Evolutionary conservation across 148 eudicot genomes (phyloP).

Genomic region (Rhododendron kiyosumense): DNA sequence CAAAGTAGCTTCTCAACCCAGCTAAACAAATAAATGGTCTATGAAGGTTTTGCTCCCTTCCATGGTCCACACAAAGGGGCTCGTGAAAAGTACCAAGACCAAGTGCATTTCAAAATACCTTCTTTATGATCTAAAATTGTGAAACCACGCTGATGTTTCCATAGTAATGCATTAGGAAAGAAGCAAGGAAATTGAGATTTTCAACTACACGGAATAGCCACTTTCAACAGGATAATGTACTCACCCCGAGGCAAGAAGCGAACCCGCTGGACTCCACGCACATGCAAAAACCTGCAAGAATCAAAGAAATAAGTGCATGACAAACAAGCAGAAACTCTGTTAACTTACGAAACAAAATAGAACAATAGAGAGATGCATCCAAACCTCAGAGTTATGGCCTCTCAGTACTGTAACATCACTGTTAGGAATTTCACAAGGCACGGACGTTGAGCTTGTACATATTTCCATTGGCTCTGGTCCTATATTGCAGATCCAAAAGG

Average conservation of each 20-base stretch:
- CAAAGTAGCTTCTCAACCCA: background rate
- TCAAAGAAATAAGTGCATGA: constrained; percentile 5
- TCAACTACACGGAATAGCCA: background rate
- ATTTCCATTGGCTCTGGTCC: constrained; percentile 58
- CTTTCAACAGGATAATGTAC: constrained; percentile 10
- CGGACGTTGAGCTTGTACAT: constrained; percentile 23
- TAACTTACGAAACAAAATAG: background rate
- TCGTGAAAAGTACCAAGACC: background rate
- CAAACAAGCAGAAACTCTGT: background rate
- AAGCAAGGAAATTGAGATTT: background rate
- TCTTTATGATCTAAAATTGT: background rate
- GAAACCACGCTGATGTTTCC: background rate
- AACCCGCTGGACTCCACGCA: constrained; percentile 71
- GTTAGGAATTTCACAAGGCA: constrained; percentile 43
- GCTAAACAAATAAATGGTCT: background rate
- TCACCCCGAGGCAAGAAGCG: constrained; percentile 72
- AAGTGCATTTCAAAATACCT: background rate
- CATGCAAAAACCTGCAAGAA: constrained; percentile 60
- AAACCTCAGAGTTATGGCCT: constrained; percentile 72
- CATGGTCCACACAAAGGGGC: background rate
- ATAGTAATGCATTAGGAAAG: background rate
- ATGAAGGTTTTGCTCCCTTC: background rate
- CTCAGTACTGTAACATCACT: constrained; percentile 49
- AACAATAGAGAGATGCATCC: constrained; percentile 4
- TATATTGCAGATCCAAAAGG: constrained; percentile 8